Evolutionary conservation across 495 filamentous ascomycete genomes (phyloP), one percentile per base, ranked within the genome.

Genomic region (Tuber aestivum): DNA sequence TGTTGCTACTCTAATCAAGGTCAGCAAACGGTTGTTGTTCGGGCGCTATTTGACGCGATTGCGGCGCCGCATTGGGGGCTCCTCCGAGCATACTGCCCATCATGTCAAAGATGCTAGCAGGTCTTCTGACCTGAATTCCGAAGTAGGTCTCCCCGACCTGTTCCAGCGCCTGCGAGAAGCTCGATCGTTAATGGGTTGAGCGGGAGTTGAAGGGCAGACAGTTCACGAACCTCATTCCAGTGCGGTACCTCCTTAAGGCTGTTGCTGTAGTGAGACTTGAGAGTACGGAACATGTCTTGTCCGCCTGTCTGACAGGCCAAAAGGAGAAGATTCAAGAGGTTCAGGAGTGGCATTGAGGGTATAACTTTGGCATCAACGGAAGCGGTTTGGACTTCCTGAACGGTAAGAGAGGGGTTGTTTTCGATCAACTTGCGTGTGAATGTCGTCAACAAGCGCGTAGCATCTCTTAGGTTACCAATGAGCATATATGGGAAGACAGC

Each of bases 61-160:
- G 70, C 14, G 37, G 69, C 9, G 61, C 40, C n/a, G 77, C 35
- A 6, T 45, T 45, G 10, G 87, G 82, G 75, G 89, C 89, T 72
- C 93, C 94, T 10, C 94, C 93, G 83, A 97, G 90, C 88, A 99
- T 90, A 77, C 89, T 92, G 5, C 94, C 92, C 94, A 98, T 97
- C 94, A 99, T 98, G 80, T 98, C 96, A 81, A 98, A 87, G 79
- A 98, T 83, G 82, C 97, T 97, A 65, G 90, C 90, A 85, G 95
- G 92, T 71, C 91, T 87, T 41, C 93, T 94, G 77, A 94, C 89
- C 87, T 91, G 91, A 82, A 99, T 97, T n/a, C 89, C 90, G 84
- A 98, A 99, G 85, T 97, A 99, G 88, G 95, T 94, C 87, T 98
- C 94, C 61, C 92, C 95, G 78, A 98, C 90, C 83, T 92, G 90